Evolutionary conservation across 257 asterid genomes (phyloP), one percentile per base, ranked within the genome.

Genomic region (Leonotis leonurus): DNA sequence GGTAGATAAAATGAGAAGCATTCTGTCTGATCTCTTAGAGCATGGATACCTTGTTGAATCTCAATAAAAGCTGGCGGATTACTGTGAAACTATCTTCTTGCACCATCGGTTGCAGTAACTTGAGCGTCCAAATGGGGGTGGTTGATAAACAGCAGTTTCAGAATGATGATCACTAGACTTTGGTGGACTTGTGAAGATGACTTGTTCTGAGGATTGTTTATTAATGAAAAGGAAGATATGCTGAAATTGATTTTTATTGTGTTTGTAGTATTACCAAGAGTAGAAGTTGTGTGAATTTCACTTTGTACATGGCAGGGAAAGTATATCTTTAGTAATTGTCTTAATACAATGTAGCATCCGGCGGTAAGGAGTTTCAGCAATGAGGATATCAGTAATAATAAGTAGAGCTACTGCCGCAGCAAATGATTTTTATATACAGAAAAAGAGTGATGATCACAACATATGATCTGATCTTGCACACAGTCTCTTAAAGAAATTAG

Each of bases 1-100:
- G 1, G 81, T 93, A 10, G 96, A 89, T 65, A 87, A 83, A 81
- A 89, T 93, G 96, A 85, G 90, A 69, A 87, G 81, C 56, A 84
- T 80, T 20, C 75, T 93, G 7, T 83, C 92, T 2, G 94, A 83
- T 59, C 90, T 93, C 65, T 29, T 93, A 55, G 95, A 89, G 60
- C 94, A 75, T 52, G 87, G 96, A 5, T 76, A 73, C 63, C 53
- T 87, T 9, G 75, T 75, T 36, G 93, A 83, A 44, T 62, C 86
- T 56, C 63, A 81, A 30, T 83, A 65, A 77, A 39, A n/a, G 29
- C 51, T 16, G 17, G 66, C 18, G 11, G 20, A 14, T 13, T 33
- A 8, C 16, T 24, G 16, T 8, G 59, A 52, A 52, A 48, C 55
- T 12, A 26, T 26, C 36, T 51, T 26, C 58, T 26, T 6, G 8